Percentiles rank a stretch among this genome's conserved stretches.
These are phyloP conservation scores for Vitis labrusca DNA, from an alignment of 164 flowering plant species.

Conservation along the genomic window DNA sequence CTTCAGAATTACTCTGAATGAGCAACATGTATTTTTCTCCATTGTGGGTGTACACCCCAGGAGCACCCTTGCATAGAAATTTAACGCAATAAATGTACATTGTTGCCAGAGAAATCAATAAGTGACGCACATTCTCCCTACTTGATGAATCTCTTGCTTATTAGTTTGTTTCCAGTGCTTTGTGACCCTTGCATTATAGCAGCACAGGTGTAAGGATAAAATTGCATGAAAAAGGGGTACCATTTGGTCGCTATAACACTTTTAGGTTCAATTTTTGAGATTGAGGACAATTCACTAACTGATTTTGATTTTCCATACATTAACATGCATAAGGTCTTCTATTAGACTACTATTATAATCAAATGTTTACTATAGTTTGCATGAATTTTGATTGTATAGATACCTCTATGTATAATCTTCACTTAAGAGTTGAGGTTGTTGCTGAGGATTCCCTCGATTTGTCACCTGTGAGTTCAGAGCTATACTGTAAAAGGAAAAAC, in stretches of 20 bases:
- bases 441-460: too few species aligned
- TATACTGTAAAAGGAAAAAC: too few species aligned
- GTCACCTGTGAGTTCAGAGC: too few species aligned
- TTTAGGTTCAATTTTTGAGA: neutral
- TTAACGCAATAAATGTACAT: neutral
- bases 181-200: neutral
- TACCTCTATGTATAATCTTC: too few species aligned
- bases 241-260: neutral
- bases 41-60: neutral
- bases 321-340: neutral
- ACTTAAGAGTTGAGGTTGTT: too few species aligned
- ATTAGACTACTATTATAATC: neutral
- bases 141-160: neutral
- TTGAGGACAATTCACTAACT: neutral
- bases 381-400: slow-evolving; percentile 16
- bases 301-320: neutral
- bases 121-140: neutral
- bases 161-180: neutral
- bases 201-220: neutral
- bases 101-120: neutral
- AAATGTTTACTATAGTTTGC: slow-evolving; percentile 9
- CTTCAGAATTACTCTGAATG: neutral
- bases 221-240: neutral
- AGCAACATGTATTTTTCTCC: neutral
- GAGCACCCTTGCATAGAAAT: neutral